phyloP scores from a whole-genome alignment of 2,329 filamentous ascomycete genomes.

The Arthroderma uncinatum region DNA sequence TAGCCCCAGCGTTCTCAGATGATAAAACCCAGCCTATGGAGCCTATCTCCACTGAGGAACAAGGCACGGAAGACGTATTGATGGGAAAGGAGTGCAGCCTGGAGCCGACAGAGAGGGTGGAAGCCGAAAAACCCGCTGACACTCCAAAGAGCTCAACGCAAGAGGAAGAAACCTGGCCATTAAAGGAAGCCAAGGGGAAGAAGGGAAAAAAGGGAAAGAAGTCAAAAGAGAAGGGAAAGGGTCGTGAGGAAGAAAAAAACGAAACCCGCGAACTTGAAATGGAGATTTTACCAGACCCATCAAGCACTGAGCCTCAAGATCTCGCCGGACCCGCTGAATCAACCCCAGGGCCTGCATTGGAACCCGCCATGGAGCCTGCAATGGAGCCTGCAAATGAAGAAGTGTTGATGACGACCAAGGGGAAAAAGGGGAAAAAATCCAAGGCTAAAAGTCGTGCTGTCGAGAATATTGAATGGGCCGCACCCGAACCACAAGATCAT shows the following conservation, averaged over 20 bases:
- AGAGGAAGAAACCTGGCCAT: not conserved
- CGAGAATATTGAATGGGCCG: not conserved
- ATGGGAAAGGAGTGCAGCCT: not conserved
- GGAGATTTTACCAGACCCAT: not conserved
- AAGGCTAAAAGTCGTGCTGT: conserved; percentile 1
- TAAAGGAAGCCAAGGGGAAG: conserved; percentile 7
- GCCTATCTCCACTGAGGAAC: not conserved
- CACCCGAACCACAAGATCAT: not conserved
- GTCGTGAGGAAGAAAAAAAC: not conserved
- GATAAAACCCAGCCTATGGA: not conserved
- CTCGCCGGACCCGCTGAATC: not conserved
- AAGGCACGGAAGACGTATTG: not conserved
- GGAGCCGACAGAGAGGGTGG: not conserved
- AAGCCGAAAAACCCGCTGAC: not conserved
- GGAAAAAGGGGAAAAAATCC: conserved; percentile 2
- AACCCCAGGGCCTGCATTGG: not conserved
- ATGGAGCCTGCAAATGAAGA: not conserved
- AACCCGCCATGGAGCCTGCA: too few species aligned
- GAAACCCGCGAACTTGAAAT: not conserved
- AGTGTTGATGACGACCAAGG: not conserved
- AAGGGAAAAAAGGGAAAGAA: conserved; percentile 12
- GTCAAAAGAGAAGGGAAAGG: conserved; percentile 1
- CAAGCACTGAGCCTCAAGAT: not conserved
- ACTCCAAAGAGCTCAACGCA: not conserved
- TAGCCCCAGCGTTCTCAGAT: not conserved